These are phyloP conservation scores for Calonectria multiphialidica DNA, from an alignment of 2,329 filamentous ascomycete genomes.

Conservation along the genomic window DNA sequence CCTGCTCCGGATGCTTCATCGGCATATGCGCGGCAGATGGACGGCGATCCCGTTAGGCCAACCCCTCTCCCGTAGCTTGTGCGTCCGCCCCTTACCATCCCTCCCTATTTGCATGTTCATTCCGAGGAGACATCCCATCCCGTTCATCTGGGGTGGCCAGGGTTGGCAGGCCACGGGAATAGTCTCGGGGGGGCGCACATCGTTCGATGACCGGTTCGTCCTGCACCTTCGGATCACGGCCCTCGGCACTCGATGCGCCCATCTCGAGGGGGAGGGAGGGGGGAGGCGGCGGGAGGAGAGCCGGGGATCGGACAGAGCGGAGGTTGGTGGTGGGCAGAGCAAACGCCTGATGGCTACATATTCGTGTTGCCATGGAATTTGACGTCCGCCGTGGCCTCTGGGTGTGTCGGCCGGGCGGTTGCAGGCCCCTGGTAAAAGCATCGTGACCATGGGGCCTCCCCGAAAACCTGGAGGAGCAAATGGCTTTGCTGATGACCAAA, in stretches of 20 bases:
- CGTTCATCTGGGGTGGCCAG: constrained; percentile 14
- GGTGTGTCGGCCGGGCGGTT: neutral
- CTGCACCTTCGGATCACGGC: constrained; percentile 37
- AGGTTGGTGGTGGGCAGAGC: constrained; percentile 20
- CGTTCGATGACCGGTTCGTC: constrained; percentile 35
- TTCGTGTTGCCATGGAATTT: constrained; percentile 18
- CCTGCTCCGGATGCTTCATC: constrained; percentile 39
- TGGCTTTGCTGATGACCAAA: constrained; percentile 5
- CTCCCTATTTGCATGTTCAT: constrained; percentile 3
- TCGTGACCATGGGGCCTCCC: neutral
- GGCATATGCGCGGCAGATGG: constrained; percentile 46
- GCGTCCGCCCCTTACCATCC: constrained; percentile 1
- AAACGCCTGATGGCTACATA: constrained; percentile 37
- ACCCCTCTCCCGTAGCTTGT: constrained; percentile 27
- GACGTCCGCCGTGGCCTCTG: constrained; percentile 15
- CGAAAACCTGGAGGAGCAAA: constrained; percentile 18
- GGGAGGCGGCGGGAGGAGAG: neutral
- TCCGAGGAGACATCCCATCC: constrained; percentile 16
- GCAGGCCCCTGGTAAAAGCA: neutral
- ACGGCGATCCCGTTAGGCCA: constrained; percentile 41
- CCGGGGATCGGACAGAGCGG: constrained; percentile 18
- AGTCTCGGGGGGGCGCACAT: constrained; percentile 20
- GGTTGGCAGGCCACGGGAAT: constrained; percentile 7
- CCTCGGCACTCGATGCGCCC: constrained; percentile 35
- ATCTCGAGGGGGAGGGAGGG: neutral